Base-by-base conservation (phyloP, 2,329 filamentous ascomycete species). In the Orbilia quercus region DNA sequence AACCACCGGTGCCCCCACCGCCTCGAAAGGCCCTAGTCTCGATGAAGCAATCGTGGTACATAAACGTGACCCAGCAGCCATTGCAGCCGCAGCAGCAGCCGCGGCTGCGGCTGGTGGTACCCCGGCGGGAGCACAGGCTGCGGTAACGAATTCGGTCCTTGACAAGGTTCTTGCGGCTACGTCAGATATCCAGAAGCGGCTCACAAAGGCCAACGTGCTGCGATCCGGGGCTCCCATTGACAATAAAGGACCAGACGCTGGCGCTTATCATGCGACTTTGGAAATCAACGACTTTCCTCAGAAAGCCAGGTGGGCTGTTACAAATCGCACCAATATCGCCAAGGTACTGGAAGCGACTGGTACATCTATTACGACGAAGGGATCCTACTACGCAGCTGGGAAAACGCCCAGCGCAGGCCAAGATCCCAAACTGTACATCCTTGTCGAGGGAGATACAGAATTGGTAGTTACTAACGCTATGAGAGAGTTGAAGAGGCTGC, bases 281-380 rank as follows among this genome's bases (percentile, higher is more conserved):
- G 95, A 98, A 81, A 99, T 99, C 86, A 99, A 99, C 81, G 95
- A 99, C 82, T 98, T 98, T 82, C 95, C 95, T 34, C 83, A 99
- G 81, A 98, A 97, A 84, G 95, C 95, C 75, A 88, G 95, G 77
- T 99, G 95, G 95, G 94, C 92, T 9, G 95, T 99, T 82, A 99
- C 95, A 40, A 99, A 99, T 81, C 88, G 95, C 76, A 98, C 95
- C 36, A 99, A 99, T 79, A 95, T 99, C 66, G 93, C 94, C 77
- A 99, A 98, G 84, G 97, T 99, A 77, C 85, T 99, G 76, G 95
- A 99, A 79, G 87, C 91, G 7, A 97, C 94, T 0, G 94, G 92
- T 42, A 96, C 93, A 1, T 96, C 92, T 5, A 99, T 99, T 80
- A 99, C 95, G 0, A 97, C 92, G 47, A 99, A 99, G 83, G 95